A percentile compares a stretch with the other conserved stretches of the same genome.
Evolutionary conservation across 805 yeast genomes (phyloP).

Genomic region (Wickerhamomyces chaumierensis): DNA sequence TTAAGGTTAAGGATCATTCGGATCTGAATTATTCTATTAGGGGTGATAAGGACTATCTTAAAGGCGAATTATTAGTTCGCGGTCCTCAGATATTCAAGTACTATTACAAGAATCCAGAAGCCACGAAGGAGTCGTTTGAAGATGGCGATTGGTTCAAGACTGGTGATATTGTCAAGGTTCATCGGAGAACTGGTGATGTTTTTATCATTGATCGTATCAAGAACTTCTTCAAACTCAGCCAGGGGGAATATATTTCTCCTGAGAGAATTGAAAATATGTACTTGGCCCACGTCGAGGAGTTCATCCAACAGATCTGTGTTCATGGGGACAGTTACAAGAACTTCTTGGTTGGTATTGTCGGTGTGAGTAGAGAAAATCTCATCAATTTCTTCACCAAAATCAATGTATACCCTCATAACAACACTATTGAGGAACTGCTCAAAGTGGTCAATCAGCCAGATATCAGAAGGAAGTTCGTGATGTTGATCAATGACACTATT

Average conservation of each 20-base stretch:
- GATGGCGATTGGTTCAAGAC: slow-evolving; percentile 54
- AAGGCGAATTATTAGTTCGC: slow-evolving; percentile 52
- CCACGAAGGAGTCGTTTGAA: slow-evolving; percentile 41
- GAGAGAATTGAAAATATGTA: slow-evolving; percentile 62
- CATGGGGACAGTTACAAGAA: slow-evolving; percentile 54
- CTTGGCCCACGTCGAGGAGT: slow-evolving; percentile 34
- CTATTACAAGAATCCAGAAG: slow-evolving; percentile 43
- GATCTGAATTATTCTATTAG: slow-evolving; percentile 37
- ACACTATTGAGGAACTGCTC: slow-evolving; percentile 5
- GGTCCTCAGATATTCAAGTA: slow-evolving; percentile 51
- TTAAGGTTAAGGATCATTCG: slow-evolving; percentile 49
- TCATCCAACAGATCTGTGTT: slow-evolving; percentile 42
- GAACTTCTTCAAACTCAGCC: slow-evolving; percentile 61
- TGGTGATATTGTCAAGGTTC: slow-evolving; percentile 52
- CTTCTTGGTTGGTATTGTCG: slow-evolving; percentile 52
- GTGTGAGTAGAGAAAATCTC: slow-evolving; percentile 36
- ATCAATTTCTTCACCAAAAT: slow-evolving; percentile 8
- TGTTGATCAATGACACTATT: slow-evolving; percentile 13
- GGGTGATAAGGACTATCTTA: slow-evolving; percentile 27
- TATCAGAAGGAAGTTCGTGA: slow-evolving; percentile 10
- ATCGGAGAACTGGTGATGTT: slow-evolving; percentile 35
- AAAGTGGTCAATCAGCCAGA: slow-evolving; percentile 10
- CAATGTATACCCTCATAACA: slow-evolving; percentile 6
- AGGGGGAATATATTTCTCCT: slow-evolving; percentile 65
- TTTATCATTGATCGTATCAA: slow-evolving; percentile 63